A percentile compares a stretch with the other conserved stretches of the same genome.
Conservation (phyloP, 192 early-diverging fungal species). For the Mortierella claussenii region DNA sequence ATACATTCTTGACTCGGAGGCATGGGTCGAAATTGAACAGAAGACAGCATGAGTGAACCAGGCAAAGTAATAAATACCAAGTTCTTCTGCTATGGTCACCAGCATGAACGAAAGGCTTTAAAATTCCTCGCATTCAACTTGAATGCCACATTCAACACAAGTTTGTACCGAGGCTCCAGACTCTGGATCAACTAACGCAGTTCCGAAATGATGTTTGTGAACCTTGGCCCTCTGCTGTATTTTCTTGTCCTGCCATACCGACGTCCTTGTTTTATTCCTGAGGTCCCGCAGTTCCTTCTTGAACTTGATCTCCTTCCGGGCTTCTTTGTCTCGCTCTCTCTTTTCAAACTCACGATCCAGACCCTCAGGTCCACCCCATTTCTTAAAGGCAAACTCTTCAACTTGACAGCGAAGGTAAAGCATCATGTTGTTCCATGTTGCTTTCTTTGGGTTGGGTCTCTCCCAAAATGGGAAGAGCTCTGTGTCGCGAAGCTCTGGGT, state of each 20-base stretch:
- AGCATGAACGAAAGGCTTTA: conserved; percentile 21
- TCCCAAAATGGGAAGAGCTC: conserved; percentile 84
- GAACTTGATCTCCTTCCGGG: conserved; percentile 87
- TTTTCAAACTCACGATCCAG: conserved; percentile 91
- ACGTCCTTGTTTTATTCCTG: conserved; percentile 48
- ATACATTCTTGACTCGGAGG: conserved; percentile 24
- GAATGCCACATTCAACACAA: conserved; percentile 72
- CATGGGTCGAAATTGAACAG: conserved; percentile 39
- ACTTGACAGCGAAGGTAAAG: conserved; percentile 89
- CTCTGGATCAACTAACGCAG: conserved; percentile 57
- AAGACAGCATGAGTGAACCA: conserved; percentile 14
- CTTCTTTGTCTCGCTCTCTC: conserved; percentile 79
- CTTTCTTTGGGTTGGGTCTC: conserved; percentile 94
- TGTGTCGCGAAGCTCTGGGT: conserved; percentile 88
- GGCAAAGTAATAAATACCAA: background rate
- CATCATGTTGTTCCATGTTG: conserved; percentile 98
- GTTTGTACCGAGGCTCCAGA: conserved; percentile 65
- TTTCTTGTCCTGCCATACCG: conserved; percentile 50
- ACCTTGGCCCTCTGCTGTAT: conserved; percentile 65
- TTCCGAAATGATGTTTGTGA: conserved; percentile 83
- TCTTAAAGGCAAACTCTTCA: conserved; percentile 92
- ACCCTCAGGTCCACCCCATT: conserved; percentile 89
- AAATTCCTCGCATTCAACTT: conserved; percentile 77
- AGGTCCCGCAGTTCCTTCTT: conserved; percentile 71
- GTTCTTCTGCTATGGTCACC: background rate